phyloP scores from a whole-genome alignment of 305 asterid species.

The Ilex paraguariensis region DNA sequence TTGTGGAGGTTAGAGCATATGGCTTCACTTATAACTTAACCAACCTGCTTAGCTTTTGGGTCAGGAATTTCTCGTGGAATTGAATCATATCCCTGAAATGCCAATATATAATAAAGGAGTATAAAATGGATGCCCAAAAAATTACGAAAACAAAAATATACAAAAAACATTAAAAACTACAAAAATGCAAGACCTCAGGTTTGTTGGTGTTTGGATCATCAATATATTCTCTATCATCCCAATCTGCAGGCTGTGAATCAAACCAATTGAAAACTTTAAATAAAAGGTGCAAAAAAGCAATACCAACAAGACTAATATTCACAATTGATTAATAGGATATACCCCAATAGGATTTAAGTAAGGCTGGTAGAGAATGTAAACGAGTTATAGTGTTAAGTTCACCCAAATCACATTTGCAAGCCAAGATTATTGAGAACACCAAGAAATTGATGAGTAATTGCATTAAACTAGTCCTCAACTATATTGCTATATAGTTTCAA shows the following conservation, averaged over 20 bases:
- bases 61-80: conserved; percentile 93
- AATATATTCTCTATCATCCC: conserved; percentile 96
- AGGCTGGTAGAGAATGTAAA: too few relatives aligned
- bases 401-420: too few relatives aligned
- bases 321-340: neutral
- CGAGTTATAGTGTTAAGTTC: too few relatives aligned
- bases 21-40: conserved; percentile 7
- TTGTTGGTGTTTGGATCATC: conserved; percentile 73
- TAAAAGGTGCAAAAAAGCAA: conserved; percentile 9
- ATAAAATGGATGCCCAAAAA: conserved; percentile 9
- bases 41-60: conserved; percentile 84
- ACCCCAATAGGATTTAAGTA: too few relatives aligned
- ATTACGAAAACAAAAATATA: conserved; percentile 6
- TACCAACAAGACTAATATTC: conserved; percentile 1
- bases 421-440: too few relatives aligned
- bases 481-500: too few relatives aligned
- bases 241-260: conserved; percentile 80
- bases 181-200: conserved; percentile 59
- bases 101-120: neutral
- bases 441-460: too few relatives aligned
- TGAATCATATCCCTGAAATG: conserved; percentile 85
- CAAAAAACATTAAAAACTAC: conserved; percentile 5
- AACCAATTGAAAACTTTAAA: conserved; percentile 6
- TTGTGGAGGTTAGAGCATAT: neutral
- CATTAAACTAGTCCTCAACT: too few relatives aligned